Percentiles rank a stretch among this genome's conserved stretches.
phyloP scores from a whole-genome alignment of 495 filamentous ascomycete genomes.

The Aspergillus haitiensis region DNA sequence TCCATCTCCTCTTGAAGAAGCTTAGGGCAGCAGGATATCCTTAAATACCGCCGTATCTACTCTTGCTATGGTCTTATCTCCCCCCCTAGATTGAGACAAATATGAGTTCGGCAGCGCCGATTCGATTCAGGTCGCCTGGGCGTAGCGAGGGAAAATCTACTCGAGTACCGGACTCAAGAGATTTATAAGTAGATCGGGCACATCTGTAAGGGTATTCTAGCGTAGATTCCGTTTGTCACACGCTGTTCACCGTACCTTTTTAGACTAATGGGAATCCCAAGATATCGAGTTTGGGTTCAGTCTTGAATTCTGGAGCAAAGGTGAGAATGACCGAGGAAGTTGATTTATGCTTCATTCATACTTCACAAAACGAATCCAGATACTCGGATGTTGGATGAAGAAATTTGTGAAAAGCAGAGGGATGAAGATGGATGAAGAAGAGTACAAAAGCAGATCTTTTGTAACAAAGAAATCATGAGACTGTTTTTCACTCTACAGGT shows the following conservation, averaged over 20 bases:
- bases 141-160: not conserved
- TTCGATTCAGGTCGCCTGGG: no score
- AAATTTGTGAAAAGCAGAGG: no score
- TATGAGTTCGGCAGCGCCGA: not conserved
- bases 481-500: constrained; percentile 12
- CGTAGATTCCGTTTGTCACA: constrained; percentile 1
- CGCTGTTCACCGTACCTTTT: constrained; percentile 7
- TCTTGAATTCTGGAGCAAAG: no score
- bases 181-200: not conserved
- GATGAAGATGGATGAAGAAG: not conserved
- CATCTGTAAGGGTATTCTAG: constrained; percentile 10
- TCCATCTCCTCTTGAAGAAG: constrained; percentile 28
- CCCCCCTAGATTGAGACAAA: not conserved
- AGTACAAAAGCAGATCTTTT: not conserved
- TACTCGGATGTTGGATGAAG: no score
- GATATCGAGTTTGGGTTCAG: not conserved
- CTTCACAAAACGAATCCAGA: no score
- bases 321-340: no score
- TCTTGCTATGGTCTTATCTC: not conserved
- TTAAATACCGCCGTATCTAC: not conserved
- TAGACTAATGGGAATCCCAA: not conserved
- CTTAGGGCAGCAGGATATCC: constrained; percentile 11
- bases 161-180: not conserved
- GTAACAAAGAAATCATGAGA: not conserved
- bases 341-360: no score